phyloP scores from a whole-genome alignment of 1,284 basidiomycete genomes.

The Fomitiporia mediterranea region DNA sequence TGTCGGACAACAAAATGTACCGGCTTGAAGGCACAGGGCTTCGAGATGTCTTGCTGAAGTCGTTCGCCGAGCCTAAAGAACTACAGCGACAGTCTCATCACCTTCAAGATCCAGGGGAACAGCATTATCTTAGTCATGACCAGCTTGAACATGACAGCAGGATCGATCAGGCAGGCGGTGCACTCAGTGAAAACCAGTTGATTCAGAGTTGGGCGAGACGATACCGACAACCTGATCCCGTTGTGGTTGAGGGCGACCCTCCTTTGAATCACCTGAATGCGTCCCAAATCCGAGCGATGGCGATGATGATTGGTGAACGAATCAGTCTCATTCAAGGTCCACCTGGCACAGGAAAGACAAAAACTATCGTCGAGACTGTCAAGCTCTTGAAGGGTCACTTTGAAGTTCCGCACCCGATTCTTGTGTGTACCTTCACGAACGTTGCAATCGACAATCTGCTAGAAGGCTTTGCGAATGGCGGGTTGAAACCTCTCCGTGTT shows the following conservation, averaged over 20 bases:
- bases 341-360: slow-evolving; percentile 94
- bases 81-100: slow-evolving; percentile 20
- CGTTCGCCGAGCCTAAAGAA: slow-evolving; percentile 33
- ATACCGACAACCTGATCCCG: slow-evolving; percentile 55
- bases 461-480: slow-evolving; percentile 59
- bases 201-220: slow-evolving; percentile 75
- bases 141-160: slow-evolving; percentile 33
- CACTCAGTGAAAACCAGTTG: slow-evolving; percentile 63
- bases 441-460: slow-evolving; percentile 93
- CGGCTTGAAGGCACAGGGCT: slow-evolving; percentile 66
- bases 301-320: slow-evolving; percentile 78
- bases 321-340: slow-evolving; percentile 90
- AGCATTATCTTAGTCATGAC: slow-evolving; percentile 32
- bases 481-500: slow-evolving; percentile 74
- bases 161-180: slow-evolving; percentile 34
- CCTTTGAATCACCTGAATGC: slow-evolving; percentile 60
- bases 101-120: slow-evolving; percentile 32
- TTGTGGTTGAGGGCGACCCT: slow-evolving; percentile 80
- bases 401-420: slow-evolving; percentile 76
- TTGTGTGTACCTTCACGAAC: slow-evolving; percentile 92
- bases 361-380: slow-evolving; percentile 84
- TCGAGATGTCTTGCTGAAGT: slow-evolving; percentile 59
- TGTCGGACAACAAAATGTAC: slow-evolving; percentile 37
- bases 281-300: slow-evolving; percentile 81
- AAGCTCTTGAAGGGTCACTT: slow-evolving; percentile 84